Evolutionary conservation across 805 yeast species (phyloP).

Genomic region (Yarrowia yakushimensis): DNA sequence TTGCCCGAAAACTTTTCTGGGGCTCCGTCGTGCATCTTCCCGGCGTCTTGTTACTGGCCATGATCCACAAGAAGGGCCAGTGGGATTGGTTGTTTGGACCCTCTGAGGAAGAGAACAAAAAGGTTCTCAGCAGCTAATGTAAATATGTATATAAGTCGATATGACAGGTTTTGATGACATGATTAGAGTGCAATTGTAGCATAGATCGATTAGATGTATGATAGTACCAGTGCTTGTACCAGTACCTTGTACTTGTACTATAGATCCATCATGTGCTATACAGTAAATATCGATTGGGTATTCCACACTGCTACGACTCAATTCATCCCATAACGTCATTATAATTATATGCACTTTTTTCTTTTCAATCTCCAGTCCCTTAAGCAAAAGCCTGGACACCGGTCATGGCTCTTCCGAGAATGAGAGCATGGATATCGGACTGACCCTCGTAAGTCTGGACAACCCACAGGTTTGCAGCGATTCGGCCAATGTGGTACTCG

Average conservation of each 20-base stretch:
- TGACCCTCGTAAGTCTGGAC: conserved; percentile 49
- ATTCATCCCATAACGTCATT: background rate
- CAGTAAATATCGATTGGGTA: too few relatives aligned
- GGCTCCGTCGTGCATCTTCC: conserved; percentile 94
- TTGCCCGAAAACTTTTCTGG: conserved; percentile 88
- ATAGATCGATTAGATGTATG: too few relatives aligned
- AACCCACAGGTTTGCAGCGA: conserved; percentile 44
- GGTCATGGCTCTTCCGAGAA: conserved; percentile 44
- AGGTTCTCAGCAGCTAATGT: conserved; percentile 15
- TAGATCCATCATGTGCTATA: too few relatives aligned
- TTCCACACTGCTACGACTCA: too few relatives aligned
- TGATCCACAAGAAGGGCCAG: conserved; percentile 91
- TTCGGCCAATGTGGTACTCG: conserved; percentile 45
- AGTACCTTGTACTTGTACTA: too few relatives aligned
- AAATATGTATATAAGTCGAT: conserved; percentile 21
- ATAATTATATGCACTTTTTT: conserved; percentile 1
- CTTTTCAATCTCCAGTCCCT: background rate
- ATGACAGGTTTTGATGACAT: conserved; percentile 5
- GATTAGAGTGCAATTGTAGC: too few relatives aligned
- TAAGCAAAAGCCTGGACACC: conserved; percentile 40
- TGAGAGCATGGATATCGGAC: conserved; percentile 44
- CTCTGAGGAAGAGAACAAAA: background rate
- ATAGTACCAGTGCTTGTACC: too few relatives aligned
- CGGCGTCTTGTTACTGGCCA: conserved; percentile 80
- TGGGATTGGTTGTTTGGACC: conserved; percentile 68